Base-by-base conservation (phyloP, 2,329 filamentous ascomycete genomes). In the Nigrograna mackinnonii region DNA sequence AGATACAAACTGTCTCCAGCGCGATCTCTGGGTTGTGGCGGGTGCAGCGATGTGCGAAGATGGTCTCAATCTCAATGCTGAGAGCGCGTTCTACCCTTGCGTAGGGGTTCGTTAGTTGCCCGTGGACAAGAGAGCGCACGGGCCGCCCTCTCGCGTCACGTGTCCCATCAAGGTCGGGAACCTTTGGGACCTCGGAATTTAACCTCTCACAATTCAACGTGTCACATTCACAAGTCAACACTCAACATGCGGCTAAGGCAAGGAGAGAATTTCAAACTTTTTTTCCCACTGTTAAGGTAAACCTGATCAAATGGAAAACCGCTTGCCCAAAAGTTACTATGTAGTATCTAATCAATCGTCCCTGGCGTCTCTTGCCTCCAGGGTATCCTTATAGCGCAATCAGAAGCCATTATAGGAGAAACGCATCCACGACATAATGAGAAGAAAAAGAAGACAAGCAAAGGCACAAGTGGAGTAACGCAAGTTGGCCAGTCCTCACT, bases 21-120 rank as follows among this genome's bases (percentile, higher is more conserved):
- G 41, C 16, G 43, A 35, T 39, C 51, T 39, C 30, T 40, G 55
- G 50, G 45, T 50, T 52, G 57, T 52, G 43, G 60, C 47, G 48
- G 58, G 54, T 66, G 64, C 63, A 66, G 58, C 55, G 50, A 44
- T 51, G 46, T 65, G 64, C 60, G 57, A 41, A 55, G 52, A 53
- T 52, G 47, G 32, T 46, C 44, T 46, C 37, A 39, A 48, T 46
- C 46, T 47, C 49, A 46, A 49, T 37, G 47, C 50, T 43, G 49
- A 37, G 38, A 50, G 50, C 55, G 57, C 57, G 55, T 55, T 48
- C 18, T 38, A 41, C 46, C 42, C 37, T 45, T 44, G 36, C 49
- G 31, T n/a, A 28, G n/a, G 24, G 24, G 24, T 28, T 28, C 24
- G 24, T 28, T 28, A n/a, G 24, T 28, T 28, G 24, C 9, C 24